Evolutionary conservation across 2,329 filamentous ascomycete species (phyloP), one percentile per base, ranked within the genome.

Genomic region (Microcyclosporella mali): DNA sequence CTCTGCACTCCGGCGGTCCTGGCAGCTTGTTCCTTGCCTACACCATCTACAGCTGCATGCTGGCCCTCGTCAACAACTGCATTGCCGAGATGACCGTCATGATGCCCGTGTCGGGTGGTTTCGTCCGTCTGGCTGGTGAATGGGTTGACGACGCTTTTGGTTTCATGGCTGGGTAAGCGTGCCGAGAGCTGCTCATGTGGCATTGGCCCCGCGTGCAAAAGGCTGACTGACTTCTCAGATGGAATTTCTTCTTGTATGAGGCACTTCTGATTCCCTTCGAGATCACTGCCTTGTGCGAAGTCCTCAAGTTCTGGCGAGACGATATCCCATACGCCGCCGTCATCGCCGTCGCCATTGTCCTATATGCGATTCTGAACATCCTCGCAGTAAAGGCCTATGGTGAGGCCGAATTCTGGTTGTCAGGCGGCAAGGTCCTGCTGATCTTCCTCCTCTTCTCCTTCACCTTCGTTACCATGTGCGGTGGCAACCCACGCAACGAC

Each of bases 1-100:
- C 77, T 45, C 64, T 75, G 21, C 63, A 65, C 45, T 63, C 63
- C 29, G 72, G 68, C 33, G 72, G 73, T 7, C 71, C 73, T 10
- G 70, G 62, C 42, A 73, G 70, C 45, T 63, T 82, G 21, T 69
- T 83, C 46, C 56, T 83, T 43, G 78, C 75, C 21, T 83, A 77
- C 57, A 68, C 69, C 19, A 52, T 79, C 33, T 81, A 82, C 59
- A 68, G 67, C 31, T 60, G 66, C 52, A 56, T 82, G 39, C 68
- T 82, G 41, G 78, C 68, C 18, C 64, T 79, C 16, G 74, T 82
- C 56, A 82, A 81, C 68, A 82, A 81, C 56, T 74, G 71, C 44
- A 70, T 81, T 48, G 79, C 79, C n/a, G 80, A 84, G 60, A 82
- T 84, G 79, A 48, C 45, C 14, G 37, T 41, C 9, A 27, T 43